Conservation (phyloP, 768 basidiomycete genomes). For the Suillus decipiens region DNA sequence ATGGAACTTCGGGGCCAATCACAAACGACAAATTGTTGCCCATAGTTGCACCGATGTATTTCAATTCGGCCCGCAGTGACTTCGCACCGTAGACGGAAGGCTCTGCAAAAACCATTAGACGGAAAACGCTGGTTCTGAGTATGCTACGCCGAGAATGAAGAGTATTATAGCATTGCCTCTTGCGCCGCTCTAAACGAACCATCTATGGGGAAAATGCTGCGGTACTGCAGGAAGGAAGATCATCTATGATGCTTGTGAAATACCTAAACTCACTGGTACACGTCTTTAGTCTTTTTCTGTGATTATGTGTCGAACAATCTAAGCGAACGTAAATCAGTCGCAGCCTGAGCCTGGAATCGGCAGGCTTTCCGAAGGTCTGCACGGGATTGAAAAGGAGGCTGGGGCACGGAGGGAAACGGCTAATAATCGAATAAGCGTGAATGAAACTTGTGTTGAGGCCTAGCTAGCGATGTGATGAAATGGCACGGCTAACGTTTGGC, state of each 20-base stretch:
- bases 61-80: not conserved
- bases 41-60: not conserved
- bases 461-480: not conserved
- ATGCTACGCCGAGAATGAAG: slow-evolving; percentile 46
- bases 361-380: not conserved
- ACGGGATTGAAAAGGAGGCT: not conserved
- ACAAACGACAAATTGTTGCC: not conserved
- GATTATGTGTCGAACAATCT: not conserved
- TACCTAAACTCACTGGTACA: not conserved
- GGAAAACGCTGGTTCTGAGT: slow-evolving; percentile 21
- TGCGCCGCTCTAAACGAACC: slow-evolving; percentile 1
- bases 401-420: not conserved
- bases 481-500: not conserved
- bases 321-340: not conserved
- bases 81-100: not conserved
- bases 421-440: not conserved
- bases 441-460: not conserved
- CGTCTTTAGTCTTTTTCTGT: not conserved
- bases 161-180: slow-evolving; percentile 30
- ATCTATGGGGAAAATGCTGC: not conserved
- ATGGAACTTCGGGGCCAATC: not conserved
- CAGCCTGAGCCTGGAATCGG: too few relatives aligned
- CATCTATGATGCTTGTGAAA: not conserved
- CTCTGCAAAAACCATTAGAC: not conserved
- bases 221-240: not conserved